phyloP scores from a whole-genome alignment of 805 yeast genomes.

The Saccharomycopsis synnaedendra region DNA sequence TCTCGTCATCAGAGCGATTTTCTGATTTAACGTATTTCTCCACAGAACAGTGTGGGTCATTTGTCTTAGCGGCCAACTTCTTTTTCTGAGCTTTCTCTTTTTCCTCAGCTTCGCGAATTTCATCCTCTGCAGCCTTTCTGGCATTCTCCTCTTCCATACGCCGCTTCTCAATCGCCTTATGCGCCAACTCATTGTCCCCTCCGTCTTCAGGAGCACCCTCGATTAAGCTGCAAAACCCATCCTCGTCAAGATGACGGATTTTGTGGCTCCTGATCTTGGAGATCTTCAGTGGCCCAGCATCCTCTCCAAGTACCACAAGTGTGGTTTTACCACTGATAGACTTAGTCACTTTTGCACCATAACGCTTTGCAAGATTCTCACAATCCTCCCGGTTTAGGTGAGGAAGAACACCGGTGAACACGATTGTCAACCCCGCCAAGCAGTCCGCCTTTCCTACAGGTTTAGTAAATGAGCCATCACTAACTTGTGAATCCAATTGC shows the following conservation, averaged over 20 bases:
- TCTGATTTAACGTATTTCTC: conserved; percentile 21
- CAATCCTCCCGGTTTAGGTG: conserved; percentile 65
- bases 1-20: conserved; percentile 40
- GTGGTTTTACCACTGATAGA: conserved; percentile 79
- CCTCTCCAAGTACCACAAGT: conserved; percentile 83
- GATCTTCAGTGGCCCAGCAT: conserved; percentile 95
- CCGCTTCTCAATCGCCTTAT: conserved; percentile 56
- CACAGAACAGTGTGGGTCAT: conserved; percentile 4
- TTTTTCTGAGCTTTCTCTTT: conserved; percentile 22
- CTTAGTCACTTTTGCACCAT: conserved; percentile 87
- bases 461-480: conserved; percentile 30
- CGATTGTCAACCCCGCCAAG: conserved; percentile 78
- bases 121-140: conserved; percentile 37
- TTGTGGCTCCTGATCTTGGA: conserved; percentile 61
- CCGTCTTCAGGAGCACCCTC: conserved; percentile 84
- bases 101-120: conserved; percentile 33
- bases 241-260: conserved; percentile 77
- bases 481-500: conserved; percentile 25
- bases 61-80: conserved; percentile 13
- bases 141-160: conserved; percentile 55
- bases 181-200: conserved; percentile 70
- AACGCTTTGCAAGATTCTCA: conserved; percentile 64
- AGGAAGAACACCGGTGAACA: conserved; percentile 86
- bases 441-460: conserved; percentile 86
- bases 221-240: conserved; percentile 69